Percentiles rank a stretch among this genome's conserved stretches.
phyloP scores from a whole-genome alignment of 78 protist genomes.

The Chrysochromulina parva region DNA sequence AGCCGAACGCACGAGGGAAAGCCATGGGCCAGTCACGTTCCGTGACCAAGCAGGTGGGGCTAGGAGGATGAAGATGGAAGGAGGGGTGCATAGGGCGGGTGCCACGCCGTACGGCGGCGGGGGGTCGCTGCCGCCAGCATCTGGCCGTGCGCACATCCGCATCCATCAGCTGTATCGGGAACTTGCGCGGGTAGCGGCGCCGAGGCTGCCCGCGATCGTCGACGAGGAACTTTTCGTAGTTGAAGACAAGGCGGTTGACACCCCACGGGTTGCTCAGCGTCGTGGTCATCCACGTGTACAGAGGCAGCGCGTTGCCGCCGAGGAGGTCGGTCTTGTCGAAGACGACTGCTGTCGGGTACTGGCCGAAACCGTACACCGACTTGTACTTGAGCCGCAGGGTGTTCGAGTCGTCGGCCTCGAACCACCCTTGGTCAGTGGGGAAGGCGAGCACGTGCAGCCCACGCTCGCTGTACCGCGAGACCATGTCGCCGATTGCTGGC shows the following conservation, averaged over 20 bases:
- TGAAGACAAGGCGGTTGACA: neutral
- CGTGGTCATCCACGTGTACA: neutral
- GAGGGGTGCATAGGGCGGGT: too few species aligned
- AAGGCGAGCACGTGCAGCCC: neutral
- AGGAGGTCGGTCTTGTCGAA: conserved; percentile 7
- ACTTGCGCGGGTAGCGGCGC: conserved; percentile 20
- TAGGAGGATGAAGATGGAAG: too few species aligned
- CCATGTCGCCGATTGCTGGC: neutral
- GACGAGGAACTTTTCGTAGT: conserved; percentile 9
- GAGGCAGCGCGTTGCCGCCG: neutral
- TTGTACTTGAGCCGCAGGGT: neutral
- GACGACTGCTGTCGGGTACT: neutral
- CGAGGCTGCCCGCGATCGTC: neutral
- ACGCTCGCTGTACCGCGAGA: too few species aligned
- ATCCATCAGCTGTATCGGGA: neutral
- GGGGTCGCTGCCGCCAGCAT: too few species aligned
- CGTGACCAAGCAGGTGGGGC: too few species aligned
- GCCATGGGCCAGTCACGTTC: too few species aligned
- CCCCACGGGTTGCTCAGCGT: neutral
- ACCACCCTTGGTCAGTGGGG: conserved; percentile 29
- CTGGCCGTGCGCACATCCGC: neutral
- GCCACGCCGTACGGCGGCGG: too few species aligned
- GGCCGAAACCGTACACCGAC: neutral
- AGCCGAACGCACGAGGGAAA: too few species aligned
- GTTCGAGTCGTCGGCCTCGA: conserved; percentile 4